Evolutionary conservation across 805 yeast genomes (phyloP).

Genomic region (Wickerhamiella shivajii): DNA sequence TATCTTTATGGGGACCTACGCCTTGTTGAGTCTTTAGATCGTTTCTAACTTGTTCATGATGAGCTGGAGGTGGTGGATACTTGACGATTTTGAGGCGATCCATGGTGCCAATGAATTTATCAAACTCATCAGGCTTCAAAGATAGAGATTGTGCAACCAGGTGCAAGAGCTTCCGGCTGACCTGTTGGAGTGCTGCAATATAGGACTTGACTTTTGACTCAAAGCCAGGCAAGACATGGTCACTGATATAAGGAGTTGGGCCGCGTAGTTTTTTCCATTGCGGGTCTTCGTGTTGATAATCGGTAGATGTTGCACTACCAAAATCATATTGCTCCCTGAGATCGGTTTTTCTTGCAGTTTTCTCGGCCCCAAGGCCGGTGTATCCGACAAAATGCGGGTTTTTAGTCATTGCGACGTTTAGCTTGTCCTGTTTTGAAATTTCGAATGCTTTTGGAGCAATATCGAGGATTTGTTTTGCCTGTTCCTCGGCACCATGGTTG

Average conservation of each 20-base stretch:
- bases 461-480: slow-evolving; percentile 27
- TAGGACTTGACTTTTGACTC: slow-evolving; percentile 30
- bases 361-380: slow-evolving; percentile 42
- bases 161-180: slow-evolving; percentile 30
- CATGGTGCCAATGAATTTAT: slow-evolving; percentile 35
- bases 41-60: slow-evolving; percentile 2
- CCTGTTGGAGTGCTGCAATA: slow-evolving; percentile 32
- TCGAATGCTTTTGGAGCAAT: slow-evolving; percentile 33
- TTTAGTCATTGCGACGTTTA: slow-evolving; percentile 36
- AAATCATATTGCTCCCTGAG: slow-evolving; percentile 51
- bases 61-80: slow-evolving; percentile 33
- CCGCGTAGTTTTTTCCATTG: slow-evolving; percentile 39
- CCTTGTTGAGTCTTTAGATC: slow-evolving; percentile 28
- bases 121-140: slow-evolving; percentile 31
- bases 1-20: slow-evolving; percentile 52
- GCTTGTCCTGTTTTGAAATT: slow-evolving; percentile 33
- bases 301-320: slow-evolving; percentile 27
- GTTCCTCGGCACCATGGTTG: slow-evolving; percentile 32
- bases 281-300: slow-evolving; percentile 9
- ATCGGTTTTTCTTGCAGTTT: slow-evolving; percentile 38
- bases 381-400: slow-evolving; percentile 48
- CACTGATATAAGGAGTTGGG: slow-evolving; percentile 42
- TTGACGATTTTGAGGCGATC: slow-evolving; percentile 44
- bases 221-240: slow-evolving; percentile 28
- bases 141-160: slow-evolving; percentile 45